These are phyloP conservation scores for Cytospora schulzeri DNA, from an alignment of 2,329 filamentous ascomycete genomes.

Conservation along the genomic window DNA sequence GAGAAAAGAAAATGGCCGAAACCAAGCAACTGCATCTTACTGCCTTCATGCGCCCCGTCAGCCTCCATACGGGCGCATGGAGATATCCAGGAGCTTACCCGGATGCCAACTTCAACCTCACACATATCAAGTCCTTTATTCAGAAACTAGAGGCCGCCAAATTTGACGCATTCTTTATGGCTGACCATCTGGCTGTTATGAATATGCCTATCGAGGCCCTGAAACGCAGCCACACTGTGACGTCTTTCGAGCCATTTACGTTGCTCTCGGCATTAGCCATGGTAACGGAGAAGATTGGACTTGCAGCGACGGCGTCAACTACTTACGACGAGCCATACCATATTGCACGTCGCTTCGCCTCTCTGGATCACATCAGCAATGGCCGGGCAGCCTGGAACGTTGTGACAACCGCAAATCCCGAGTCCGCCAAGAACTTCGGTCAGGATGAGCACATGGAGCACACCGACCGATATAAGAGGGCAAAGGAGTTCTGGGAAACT, in stretches of 20 bases:
- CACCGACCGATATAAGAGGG: conserved; percentile 51
- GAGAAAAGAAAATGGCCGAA: conserved; percentile 12
- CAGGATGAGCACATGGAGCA: conserved; percentile 53
- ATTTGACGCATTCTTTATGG: conserved; percentile 61
- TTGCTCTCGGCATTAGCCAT: conserved; percentile 51
- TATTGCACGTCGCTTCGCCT: conserved; percentile 55
- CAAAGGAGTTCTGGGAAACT: conserved; percentile 55
- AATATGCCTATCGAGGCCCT: conserved; percentile 61
- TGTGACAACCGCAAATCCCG: conserved; percentile 55
- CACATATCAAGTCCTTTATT: conserved; percentile 55
- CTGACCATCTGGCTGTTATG: conserved; percentile 55
- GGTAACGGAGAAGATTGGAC: conserved; percentile 52
- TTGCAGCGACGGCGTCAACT: conserved; percentile 56
- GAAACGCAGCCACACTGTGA: conserved; percentile 59
- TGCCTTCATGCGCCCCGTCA: conserved; percentile 61
- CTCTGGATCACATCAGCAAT: conserved; percentile 53
- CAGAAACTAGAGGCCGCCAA: conserved; percentile 56
- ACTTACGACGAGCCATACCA: conserved; percentile 59
- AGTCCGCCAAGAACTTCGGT: conserved; percentile 55
- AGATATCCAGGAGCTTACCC: conserved; percentile 56
- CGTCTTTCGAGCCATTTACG: conserved; percentile 59
- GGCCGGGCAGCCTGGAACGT: conserved; percentile 58
- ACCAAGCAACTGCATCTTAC: conserved; percentile 53
- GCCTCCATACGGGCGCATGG: conserved; percentile 59
- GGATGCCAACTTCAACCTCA: conserved; percentile 60